These are phyloP conservation scores for Nothophoma quercina DNA, from an alignment of 2,329 filamentous ascomycete species.

Conservation along the genomic window DNA sequence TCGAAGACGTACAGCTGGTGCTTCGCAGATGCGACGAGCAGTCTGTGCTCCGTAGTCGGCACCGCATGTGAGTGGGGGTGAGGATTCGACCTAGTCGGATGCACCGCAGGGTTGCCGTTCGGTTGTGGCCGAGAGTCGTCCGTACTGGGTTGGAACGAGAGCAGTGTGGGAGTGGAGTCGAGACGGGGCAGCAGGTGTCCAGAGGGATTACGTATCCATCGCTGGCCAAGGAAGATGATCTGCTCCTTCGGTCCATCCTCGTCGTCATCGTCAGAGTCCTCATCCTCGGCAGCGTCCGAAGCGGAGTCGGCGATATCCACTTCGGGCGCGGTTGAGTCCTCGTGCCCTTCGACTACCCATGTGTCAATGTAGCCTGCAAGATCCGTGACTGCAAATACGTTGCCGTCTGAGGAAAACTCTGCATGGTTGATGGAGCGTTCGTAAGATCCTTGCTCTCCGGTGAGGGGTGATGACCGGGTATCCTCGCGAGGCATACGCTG, in stretches of 20 bases:
- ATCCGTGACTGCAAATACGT: slow-evolving; percentile 79
- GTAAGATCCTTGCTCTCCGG: slow-evolving; percentile 77
- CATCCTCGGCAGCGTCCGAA: slow-evolving; percentile 34
- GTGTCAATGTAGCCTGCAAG: slow-evolving; percentile 86
- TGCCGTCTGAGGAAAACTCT: slow-evolving; percentile 81
- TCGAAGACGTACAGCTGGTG: slow-evolving; percentile 81
- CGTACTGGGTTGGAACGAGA: slow-evolving; percentile 56
- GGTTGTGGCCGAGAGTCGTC: slow-evolving; percentile 32
- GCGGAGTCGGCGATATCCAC: slow-evolving; percentile 48
- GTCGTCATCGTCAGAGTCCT: slow-evolving; percentile 55
- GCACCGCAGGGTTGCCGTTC: slow-evolving; percentile 58
- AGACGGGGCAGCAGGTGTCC: slow-evolving; percentile 59
- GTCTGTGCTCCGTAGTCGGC: slow-evolving; percentile 60
- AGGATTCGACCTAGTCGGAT: slow-evolving; percentile 59
- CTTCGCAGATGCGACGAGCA: slow-evolving; percentile 69
- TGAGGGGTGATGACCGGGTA: slow-evolving; percentile 48
- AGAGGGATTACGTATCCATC: slow-evolving; percentile 78
- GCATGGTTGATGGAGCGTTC: slow-evolving; percentile 76
- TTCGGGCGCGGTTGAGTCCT: slow-evolving; percentile 56
- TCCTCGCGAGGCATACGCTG: slow-evolving; percentile 46
- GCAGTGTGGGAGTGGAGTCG: slow-evolving; percentile 54
- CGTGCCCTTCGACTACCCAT: slow-evolving; percentile 74
- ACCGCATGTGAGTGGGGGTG: slow-evolving; percentile 65
- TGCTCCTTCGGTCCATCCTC: slow-evolving; percentile 54
- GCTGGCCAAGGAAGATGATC: slow-evolving; percentile 64